Evolutionary conservation across 2,329 filamentous ascomycete genomes (phyloP).

Genomic region (Pseudogymnoascus sp.): DNA sequence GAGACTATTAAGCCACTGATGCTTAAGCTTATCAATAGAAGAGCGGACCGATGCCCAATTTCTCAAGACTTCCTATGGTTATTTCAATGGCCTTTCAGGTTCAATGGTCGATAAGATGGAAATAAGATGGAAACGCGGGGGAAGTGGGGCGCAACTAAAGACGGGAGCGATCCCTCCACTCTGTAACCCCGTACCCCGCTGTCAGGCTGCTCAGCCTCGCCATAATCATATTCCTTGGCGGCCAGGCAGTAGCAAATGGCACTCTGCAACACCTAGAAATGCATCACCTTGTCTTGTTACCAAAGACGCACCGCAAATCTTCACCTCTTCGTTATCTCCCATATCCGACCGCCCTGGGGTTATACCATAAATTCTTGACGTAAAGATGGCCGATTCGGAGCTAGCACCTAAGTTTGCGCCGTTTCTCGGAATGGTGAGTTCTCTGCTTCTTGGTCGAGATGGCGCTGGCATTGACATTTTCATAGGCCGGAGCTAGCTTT

Average conservation of each 20-base stretch:
- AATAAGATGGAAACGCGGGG: not conserved
- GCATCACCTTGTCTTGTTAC: not conserved
- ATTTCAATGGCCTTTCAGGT: not conserved
- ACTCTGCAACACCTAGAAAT: not conserved
- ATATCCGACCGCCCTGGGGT: not conserved
- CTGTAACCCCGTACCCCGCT: not conserved
- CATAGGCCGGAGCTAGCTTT: not conserved
- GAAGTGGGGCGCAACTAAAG: not conserved
- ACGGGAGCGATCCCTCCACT: not conserved
- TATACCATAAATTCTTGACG: not conserved
- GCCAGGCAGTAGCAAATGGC: not conserved
- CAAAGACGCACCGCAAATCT: not conserved
- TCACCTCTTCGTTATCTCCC: not conserved
- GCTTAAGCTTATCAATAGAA: not conserved
- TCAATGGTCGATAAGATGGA: not conserved
- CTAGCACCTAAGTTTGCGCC: not conserved
- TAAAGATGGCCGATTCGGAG: slow-evolving; percentile 3
- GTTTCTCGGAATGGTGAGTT: not conserved
- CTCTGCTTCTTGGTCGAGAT: not conserved
- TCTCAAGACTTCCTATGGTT: not conserved
- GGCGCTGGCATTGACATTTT: not conserved
- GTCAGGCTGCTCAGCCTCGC: not conserved
- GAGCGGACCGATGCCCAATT: not conserved
- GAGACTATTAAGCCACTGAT: not conserved
- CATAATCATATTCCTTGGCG: not conserved